Evolutionary conservation across 148 eudicot species (phyloP).

Genomic region (Rhododendron henanense): DNA sequence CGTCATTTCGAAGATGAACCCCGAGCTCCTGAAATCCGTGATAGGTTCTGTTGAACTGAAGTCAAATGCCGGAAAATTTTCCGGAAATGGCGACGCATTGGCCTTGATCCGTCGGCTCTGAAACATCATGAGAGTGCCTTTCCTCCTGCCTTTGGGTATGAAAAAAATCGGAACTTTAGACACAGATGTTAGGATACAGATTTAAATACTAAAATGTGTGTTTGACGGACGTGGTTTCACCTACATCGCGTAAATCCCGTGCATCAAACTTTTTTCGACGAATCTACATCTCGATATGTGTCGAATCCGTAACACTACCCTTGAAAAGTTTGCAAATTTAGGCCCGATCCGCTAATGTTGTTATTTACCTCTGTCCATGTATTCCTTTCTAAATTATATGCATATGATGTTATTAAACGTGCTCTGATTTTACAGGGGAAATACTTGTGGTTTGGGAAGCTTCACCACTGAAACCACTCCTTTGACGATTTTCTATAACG

Average conservation of each 20-base stretch:
- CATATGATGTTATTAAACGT: neutral
- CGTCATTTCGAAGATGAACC: conserved; percentile 58
- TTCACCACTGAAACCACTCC: conserved; percentile 24
- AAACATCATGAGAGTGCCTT: neutral
- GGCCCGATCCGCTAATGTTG: too few species aligned
- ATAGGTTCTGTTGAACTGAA: conserved; percentile 19
- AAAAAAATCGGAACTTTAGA: too few species aligned
- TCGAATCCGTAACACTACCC: too few species aligned
- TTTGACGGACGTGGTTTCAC: too few species aligned
- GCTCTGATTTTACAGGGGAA: conserved; percentile 2
- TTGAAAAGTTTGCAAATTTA: neutral
- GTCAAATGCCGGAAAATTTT: neutral
- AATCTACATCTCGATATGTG: too few species aligned
- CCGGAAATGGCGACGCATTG: neutral
- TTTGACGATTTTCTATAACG: conserved; percentile 64
- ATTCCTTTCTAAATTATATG: neutral
- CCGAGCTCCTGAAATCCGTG: conserved; percentile 54
- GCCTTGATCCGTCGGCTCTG: neutral
- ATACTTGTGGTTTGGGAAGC: neutral
- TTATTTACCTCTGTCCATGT: neutral
- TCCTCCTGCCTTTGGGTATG: neutral
- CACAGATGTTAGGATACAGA: too few species aligned
- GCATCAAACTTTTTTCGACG: too few species aligned
- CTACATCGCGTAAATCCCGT: too few species aligned
- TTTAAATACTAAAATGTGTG: too few species aligned